Base-by-base conservation (phyloP, 495 filamentous ascomycete genomes). In the Alectoria sarmentosa region DNA sequence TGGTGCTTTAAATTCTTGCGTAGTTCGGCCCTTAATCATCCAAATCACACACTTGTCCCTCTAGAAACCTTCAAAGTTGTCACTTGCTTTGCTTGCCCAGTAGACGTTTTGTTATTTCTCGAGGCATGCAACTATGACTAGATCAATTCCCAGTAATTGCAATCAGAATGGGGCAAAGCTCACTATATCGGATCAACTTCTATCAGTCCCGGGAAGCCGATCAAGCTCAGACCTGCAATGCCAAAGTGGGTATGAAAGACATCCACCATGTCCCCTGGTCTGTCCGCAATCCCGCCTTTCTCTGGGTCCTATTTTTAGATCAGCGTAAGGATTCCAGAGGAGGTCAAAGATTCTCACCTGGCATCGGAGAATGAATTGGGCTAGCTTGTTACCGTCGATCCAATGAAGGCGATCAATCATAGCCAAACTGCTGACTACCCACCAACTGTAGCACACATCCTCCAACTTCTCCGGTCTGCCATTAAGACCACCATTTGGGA, bases 371-470 rank as follows among this genome's bases (percentile, higher is more conserved):
- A 98, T 96, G 75, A 93, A 98, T 39, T 74, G 71, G 60, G 84
- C 78, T 69, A 98, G 83, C 71, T 88, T 89, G 62, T 86, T 78
- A 37, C 82, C 79, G 77, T 97, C 88, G 69, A 98, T 92, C 94
- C 94, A 98, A 74, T 96, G 86, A 46, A 92, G 79, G 65, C 88
- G 84, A 59, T 83, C 90, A 65, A 98, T 89, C 85, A 97, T 96
- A 32, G 86, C 88, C 65, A 98, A 73, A 72, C 91, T 96, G 69
- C 87, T 89, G 62, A 88, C 74, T 32, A 97, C 94, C 94, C 94
- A 98, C 94, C 94, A 98, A 72, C 90, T 95, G 74, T 98, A 98
- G 76, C 94, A 98, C 10, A 96, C 92, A 77, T 98, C 95, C 73
- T 93, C 91, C 60, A 91, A 77, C 78, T 98, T 98, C 77, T 98